Evolutionary conservation across 495 filamentous ascomycete species (phyloP).

Genomic region (Hypomontagnella submonticulosa): DNA sequence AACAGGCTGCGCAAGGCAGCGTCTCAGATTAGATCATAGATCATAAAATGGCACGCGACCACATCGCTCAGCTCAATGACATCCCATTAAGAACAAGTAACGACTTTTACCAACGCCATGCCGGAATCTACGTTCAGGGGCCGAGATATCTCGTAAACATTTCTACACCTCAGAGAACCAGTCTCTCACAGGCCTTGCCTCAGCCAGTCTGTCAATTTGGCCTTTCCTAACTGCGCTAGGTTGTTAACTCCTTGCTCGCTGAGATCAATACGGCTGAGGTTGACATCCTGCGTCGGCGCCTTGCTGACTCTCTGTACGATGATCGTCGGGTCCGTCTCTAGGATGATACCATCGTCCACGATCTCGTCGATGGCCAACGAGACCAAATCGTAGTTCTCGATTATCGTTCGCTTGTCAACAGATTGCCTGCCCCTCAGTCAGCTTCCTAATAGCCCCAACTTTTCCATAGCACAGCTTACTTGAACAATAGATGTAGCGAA

Average conservation of each 20-base stretch:
- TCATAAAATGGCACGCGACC: slow-evolving; percentile 17
- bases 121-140: slow-evolving; percentile 32
- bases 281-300: slow-evolving; percentile 91
- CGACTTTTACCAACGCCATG: slow-evolving; percentile 48
- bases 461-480: slow-evolving; percentile 65
- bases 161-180: slow-evolving; percentile 14
- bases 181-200: slow-evolving; percentile 73
- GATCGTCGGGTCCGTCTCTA: slow-evolving; percentile 94
- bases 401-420: slow-evolving; percentile 95
- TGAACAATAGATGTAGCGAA: slow-evolving; percentile 89
- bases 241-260: slow-evolving; percentile 96
- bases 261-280: slow-evolving; percentile 91
- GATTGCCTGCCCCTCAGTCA: slow-evolving; percentile 71
- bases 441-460: background rate
- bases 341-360: slow-evolving; percentile 93
- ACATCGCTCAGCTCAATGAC: slow-evolving; percentile 28
- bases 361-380: slow-evolving; percentile 95
- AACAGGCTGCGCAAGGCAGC: slow-evolving; percentile 93
- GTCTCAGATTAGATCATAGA: slow-evolving; percentile 61
- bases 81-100: slow-evolving; percentile 42
- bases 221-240: slow-evolving; percentile 93
- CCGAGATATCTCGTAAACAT: slow-evolving; percentile 18
- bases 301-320: slow-evolving; percentile 90
- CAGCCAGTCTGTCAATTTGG: slow-evolving; percentile 89
- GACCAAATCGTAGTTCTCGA: slow-evolving; percentile 96